phyloP scores from a whole-genome alignment of 495 filamentous ascomycete genomes.

The Trichoderma parareesei region DNA sequence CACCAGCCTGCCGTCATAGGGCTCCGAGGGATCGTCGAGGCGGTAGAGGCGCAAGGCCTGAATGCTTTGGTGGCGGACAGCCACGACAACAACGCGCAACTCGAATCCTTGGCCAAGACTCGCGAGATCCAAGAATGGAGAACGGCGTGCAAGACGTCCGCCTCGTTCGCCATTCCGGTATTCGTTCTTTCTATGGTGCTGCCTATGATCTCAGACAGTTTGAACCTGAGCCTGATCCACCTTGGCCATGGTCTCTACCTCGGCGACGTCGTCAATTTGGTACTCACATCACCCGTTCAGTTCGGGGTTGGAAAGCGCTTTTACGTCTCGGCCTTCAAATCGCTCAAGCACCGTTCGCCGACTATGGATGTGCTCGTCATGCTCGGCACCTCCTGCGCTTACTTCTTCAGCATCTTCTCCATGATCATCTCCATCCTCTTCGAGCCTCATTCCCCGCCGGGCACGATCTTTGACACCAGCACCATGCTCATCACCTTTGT shows the following conservation, averaged over 20 bases:
- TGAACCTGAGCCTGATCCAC: slow-evolving; percentile 65
- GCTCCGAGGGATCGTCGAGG: slow-evolving; percentile 72
- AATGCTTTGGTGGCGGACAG: slow-evolving; percentile 85
- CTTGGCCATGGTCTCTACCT: slow-evolving; percentile 72
- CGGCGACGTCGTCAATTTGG: slow-evolving; percentile 75
- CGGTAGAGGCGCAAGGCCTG: slow-evolving; percentile 69
- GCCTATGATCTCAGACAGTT: slow-evolving; percentile 62
- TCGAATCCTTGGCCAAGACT: slow-evolving; percentile 92
- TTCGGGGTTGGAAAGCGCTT: slow-evolving; percentile 94
- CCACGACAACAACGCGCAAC: slow-evolving; percentile 93
- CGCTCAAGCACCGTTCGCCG: slow-evolving; percentile 76
- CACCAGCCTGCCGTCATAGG: slow-evolving; percentile 66
- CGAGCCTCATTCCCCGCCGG: slow-evolving; percentile 64
- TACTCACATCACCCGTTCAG: slow-evolving; percentile 85
- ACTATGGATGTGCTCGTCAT: slow-evolving; percentile 98
- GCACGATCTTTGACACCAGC: slow-evolving; percentile 92
- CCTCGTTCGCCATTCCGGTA: slow-evolving; percentile 80
- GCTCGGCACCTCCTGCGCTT: slow-evolving; percentile 90
- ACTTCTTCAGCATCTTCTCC: slow-evolving; percentile 88
- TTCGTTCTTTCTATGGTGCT: slow-evolving; percentile 89
- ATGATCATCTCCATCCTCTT: slow-evolving; percentile 74
- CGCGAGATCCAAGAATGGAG: slow-evolving; percentile 93
- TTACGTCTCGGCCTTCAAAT: slow-evolving; percentile 85
- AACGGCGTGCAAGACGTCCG: slow-evolving; percentile 63
- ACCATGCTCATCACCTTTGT: slow-evolving; percentile 99